A percentile compares a stretch with the other conserved stretches of the same genome.
These are phyloP conservation scores for Malassezia pachydermatis DNA, from an alignment of 1,284 basidiomycete species.

Conservation along the genomic window DNA sequence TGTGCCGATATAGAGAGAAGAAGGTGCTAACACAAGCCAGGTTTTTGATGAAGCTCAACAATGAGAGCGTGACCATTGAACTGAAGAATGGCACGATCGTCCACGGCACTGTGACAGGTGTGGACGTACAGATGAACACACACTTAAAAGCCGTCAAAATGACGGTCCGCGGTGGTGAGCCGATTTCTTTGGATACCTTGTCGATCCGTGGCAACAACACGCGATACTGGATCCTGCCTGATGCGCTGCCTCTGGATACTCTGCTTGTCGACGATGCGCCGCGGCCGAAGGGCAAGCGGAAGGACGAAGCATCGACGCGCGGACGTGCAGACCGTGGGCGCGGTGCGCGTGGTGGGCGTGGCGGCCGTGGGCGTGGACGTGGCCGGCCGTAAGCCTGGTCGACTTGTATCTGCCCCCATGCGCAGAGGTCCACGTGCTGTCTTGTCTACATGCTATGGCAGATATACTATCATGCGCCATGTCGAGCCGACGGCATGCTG, in stretches of 20 bases:
- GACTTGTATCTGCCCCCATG: no score
- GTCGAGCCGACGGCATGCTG: no score
- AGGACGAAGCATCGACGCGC: slow-evolving; percentile 22
- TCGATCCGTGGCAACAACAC: slow-evolving; percentile 51
- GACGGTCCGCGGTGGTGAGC: slow-evolving; percentile 73
- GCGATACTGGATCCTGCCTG: slow-evolving; percentile 84
- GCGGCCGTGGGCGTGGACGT: slow-evolving; percentile 12
- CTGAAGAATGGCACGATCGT: slow-evolving; percentile 94
- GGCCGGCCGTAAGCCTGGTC: slow-evolving; percentile 11
- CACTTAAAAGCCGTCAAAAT: slow-evolving; percentile 95
- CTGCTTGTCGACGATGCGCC: slow-evolving; percentile 94
- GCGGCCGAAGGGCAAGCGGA: slow-evolving; percentile 63
- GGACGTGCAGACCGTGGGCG: slow-evolving; percentile 18
- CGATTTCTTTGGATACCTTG: slow-evolving; percentile 55
- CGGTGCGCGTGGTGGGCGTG: slow-evolving; percentile 10
- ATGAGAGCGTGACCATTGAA: slow-evolving; percentile 96
- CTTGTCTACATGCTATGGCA: not conserved
- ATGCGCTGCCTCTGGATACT: slow-evolving; percentile 89
- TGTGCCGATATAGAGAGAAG: no score
- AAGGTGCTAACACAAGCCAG: no score
- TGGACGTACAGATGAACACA: slow-evolving; percentile 67
- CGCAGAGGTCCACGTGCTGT: not conserved
- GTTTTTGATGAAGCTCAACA: slow-evolving; percentile 99
- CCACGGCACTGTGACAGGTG: slow-evolving; percentile 80
- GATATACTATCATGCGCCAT: no score